These are phyloP conservation scores for Ophiocordyceps sinensis DNA, from an alignment of 2,329 filamentous ascomycete species.

Conservation along the genomic window DNA sequence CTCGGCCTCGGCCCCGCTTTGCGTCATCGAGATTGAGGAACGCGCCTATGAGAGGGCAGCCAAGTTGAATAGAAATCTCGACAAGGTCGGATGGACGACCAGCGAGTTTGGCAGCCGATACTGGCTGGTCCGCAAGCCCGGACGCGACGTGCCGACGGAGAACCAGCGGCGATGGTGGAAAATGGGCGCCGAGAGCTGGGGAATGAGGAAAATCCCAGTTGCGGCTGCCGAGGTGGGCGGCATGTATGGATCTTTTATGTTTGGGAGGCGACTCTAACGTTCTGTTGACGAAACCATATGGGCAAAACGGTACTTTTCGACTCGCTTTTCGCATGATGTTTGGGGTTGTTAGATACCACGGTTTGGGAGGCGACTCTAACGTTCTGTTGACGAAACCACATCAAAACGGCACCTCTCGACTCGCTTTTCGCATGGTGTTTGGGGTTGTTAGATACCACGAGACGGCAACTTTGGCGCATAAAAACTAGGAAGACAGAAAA, in stretches of 20 bases:
- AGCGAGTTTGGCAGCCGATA: slow-evolving; percentile 52
- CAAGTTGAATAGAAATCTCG: slow-evolving; percentile 45
- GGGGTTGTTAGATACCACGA: slow-evolving; percentile 4
- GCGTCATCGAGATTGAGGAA: slow-evolving; percentile 62
- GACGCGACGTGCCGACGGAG: slow-evolving; percentile 18
- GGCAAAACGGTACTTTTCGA: background rate
- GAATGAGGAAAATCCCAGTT: slow-evolving; percentile 84
- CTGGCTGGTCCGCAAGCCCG: slow-evolving; percentile 49
- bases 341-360: slow-evolving; percentile 5
- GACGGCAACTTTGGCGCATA: slow-evolving; percentile 1
- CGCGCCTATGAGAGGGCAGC: slow-evolving; percentile 51
- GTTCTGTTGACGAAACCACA: slow-evolving; percentile 1
- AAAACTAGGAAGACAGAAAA: background rate
- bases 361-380: slow-evolving; percentile 44
- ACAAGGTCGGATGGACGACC: slow-evolving; percentile 52
- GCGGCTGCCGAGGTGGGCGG: slow-evolving; percentile 83
- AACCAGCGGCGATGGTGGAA: slow-evolving; percentile 56
- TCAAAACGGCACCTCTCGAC: background rate
- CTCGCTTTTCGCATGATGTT: slow-evolving; percentile 4
- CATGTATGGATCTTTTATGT: slow-evolving; percentile 69
- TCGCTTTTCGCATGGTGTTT: slow-evolving; percentile 5
- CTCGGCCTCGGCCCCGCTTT: slow-evolving; percentile 48
- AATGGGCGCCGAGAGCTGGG: slow-evolving; percentile 74
- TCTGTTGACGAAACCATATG: background rate
- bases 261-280: slow-evolving; percentile 39